Conservation (phyloP, 192 early-diverging fungal species). For the Coemansia biformis region DNA sequence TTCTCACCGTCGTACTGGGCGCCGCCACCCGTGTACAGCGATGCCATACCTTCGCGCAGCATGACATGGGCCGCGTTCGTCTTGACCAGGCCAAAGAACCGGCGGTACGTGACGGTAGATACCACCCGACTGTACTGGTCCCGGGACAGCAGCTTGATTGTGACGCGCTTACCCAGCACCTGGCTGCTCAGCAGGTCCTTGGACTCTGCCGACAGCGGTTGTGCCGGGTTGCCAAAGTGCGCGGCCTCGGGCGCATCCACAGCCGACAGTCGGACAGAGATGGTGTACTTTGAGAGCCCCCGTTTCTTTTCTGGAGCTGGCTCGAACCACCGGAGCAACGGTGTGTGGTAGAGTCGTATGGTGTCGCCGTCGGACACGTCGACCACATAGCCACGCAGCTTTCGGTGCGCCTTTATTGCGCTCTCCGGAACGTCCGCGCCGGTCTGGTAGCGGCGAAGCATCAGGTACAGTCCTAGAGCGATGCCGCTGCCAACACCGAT, state of each 20-base stretch:
- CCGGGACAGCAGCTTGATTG: conserved; percentile 30
- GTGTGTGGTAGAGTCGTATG: conserved; percentile 39
- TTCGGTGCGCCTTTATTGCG: conserved; percentile 18
- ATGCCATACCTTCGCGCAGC: conserved; percentile 22
- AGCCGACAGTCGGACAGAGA: conserved; percentile 31
- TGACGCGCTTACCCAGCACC: conserved; percentile 25
- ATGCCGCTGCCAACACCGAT: conserved; percentile 21
- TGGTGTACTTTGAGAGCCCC: conserved; percentile 30
- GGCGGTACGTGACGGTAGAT: conserved; percentile 27
- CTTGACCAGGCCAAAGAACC: conserved; percentile 14
- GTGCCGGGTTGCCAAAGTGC: conserved; percentile 49
- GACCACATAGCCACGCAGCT: conserved; percentile 34
- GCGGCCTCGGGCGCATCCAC: conserved; percentile 48
- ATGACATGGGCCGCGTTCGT: conserved; percentile 40
- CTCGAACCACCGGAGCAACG: conserved; percentile 25
- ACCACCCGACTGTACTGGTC: conserved; percentile 50
- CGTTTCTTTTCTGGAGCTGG: conserved; percentile 21
- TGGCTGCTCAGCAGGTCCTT: conserved; percentile 28
- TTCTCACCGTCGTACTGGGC: conserved; percentile 45
- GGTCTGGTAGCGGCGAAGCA: conserved; percentile 39
- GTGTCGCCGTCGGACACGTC: conserved; percentile 48
- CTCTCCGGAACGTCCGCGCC: conserved; percentile 37
- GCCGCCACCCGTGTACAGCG: conserved; percentile 37
- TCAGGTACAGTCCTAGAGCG: conserved; percentile 26
- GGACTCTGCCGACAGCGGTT: conserved; percentile 42